A percentile compares a stretch with the other conserved stretches of the same genome.
Conservation (phyloP, 768 basidiomycete genomes). For the Boletus sp. region DNA sequence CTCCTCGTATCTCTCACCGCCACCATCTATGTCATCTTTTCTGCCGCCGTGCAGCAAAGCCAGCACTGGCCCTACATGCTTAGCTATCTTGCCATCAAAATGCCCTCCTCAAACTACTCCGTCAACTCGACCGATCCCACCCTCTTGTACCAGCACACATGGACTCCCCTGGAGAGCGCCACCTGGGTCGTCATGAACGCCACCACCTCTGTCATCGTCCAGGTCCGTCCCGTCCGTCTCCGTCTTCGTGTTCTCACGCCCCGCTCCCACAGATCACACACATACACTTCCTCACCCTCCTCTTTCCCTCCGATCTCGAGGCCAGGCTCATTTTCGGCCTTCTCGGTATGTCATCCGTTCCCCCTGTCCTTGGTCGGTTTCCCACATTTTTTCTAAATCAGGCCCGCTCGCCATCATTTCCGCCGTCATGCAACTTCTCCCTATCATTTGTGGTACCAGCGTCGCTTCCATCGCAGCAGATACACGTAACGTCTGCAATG, state of each 20-base stretch:
- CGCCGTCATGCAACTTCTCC: slow-evolving; percentile 79
- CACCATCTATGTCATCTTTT: slow-evolving; percentile 72
- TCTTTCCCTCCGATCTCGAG: slow-evolving; percentile 91
- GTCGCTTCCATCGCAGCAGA: slow-evolving; percentile 62
- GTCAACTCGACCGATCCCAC: slow-evolving; percentile 22
- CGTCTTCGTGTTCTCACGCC: background rate
- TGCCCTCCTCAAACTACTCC: slow-evolving; percentile 34
- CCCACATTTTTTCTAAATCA: slow-evolving; percentile 20
- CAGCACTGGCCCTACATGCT: slow-evolving; percentile 94
- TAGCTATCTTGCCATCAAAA: slow-evolving; percentile 79
- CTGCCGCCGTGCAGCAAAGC: slow-evolving; percentile 56
- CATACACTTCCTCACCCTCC: slow-evolving; percentile 93
- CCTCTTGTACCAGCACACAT: slow-evolving; percentile 33
- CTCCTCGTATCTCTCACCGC: slow-evolving; percentile 76
- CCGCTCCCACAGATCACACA: slow-evolving; percentile 73
- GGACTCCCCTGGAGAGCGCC: slow-evolving; percentile 62
- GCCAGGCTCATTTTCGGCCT: slow-evolving; percentile 80
- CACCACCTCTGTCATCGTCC: slow-evolving; percentile 76
- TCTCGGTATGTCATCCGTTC: slow-evolving; percentile 53
- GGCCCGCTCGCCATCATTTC: slow-evolving; percentile 85
- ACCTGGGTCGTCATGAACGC: slow-evolving; percentile 90
- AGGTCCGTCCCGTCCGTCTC: slow-evolving; percentile 48
- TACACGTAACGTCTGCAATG: slow-evolving; percentile 92
- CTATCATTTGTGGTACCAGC: slow-evolving; percentile 40
- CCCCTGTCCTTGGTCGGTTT: background rate